Evolutionary conservation across 768 basidiomycete species (phyloP).

Genomic region (Lactifluus piperatus): DNA sequence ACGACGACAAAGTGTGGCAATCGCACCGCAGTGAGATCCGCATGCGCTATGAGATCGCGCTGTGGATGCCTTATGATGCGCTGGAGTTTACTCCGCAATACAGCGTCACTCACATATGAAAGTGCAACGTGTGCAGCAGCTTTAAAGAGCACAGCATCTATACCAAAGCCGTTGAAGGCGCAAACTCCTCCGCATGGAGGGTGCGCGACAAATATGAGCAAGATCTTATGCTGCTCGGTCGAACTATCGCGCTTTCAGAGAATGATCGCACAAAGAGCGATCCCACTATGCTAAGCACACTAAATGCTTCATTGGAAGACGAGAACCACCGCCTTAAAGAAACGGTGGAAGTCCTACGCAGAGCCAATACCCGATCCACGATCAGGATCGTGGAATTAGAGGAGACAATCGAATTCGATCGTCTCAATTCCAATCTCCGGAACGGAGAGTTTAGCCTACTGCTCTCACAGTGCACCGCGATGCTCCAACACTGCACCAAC

Average conservation of each 20-base stretch:
- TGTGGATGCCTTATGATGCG: neutral
- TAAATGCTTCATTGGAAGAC: too few species aligned
- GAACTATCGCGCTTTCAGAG: neutral
- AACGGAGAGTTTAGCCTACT: too few species aligned
- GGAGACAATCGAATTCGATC: too few species aligned
- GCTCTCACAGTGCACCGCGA: too few species aligned
- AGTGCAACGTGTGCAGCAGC: neutral
- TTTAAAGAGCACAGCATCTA: neutral
- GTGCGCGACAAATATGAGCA: neutral
- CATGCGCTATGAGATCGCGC: neutral
- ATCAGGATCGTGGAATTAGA: too few species aligned
- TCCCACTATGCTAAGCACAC: too few species aligned
- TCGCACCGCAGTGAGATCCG: neutral
- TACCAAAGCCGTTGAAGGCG: neutral
- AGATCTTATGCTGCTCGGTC: neutral
- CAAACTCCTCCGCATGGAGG: neutral
- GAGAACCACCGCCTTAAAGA: too few species aligned
- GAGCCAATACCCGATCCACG: too few species aligned
- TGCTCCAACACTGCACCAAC: too few species aligned
- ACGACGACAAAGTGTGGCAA: neutral
- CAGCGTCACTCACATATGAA: neutral
- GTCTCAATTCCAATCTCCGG: too few species aligned
- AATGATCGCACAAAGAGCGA: too few species aligned
- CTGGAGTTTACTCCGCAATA: neutral
- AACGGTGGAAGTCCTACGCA: too few species aligned